Conservation (phyloP, 2,329 filamentous ascomycete species). For the Phialocephala subalpina region DNA sequence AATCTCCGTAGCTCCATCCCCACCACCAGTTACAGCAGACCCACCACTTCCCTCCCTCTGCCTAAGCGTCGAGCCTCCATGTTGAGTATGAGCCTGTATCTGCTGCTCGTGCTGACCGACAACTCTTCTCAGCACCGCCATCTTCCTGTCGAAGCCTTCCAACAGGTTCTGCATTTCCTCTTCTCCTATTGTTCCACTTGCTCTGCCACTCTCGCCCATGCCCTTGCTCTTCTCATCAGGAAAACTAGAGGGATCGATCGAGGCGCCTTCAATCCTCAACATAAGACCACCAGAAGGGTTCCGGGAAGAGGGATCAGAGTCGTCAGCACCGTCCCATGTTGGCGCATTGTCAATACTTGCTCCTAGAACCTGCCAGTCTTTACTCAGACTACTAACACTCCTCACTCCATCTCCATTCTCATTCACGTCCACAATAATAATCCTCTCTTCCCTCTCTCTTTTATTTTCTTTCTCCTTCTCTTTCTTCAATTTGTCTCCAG, state of each 20-base stretch:
- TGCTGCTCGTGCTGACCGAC: constrained; percentile 28
- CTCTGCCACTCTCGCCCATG: constrained; percentile 11
- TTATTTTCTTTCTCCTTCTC: constrained; percentile 5
- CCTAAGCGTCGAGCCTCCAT: not conserved
- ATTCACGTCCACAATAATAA: constrained; percentile 64
- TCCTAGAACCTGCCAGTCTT: constrained; percentile 74
- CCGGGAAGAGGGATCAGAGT: constrained; percentile 44
- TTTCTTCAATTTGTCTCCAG: constrained; percentile 11
- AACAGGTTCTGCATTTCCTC: constrained; percentile 61
- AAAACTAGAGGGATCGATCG: not conserved
- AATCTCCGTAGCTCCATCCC: not conserved
- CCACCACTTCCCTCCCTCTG: not conserved
- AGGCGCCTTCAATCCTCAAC: constrained; percentile 66
- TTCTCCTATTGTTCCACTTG: constrained; percentile 30
- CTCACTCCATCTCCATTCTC: constrained; percentile 62
- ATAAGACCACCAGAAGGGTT: constrained; percentile 53
- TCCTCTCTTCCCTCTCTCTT: constrained; percentile 45
- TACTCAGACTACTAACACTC: constrained; percentile 75
- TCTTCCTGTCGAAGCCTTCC: constrained; percentile 64
- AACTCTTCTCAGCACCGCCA: constrained; percentile 59
- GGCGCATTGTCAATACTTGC: constrained; percentile 65
- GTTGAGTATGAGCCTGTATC: too few species aligned
- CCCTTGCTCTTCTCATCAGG: not conserved
- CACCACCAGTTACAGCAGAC: not conserved
- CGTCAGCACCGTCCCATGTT: constrained; percentile 62